These are phyloP conservation scores for Oryza meyeriana DNA, from an alignment of 176 grass and related monocot species.

Conservation along the genomic window DNA sequence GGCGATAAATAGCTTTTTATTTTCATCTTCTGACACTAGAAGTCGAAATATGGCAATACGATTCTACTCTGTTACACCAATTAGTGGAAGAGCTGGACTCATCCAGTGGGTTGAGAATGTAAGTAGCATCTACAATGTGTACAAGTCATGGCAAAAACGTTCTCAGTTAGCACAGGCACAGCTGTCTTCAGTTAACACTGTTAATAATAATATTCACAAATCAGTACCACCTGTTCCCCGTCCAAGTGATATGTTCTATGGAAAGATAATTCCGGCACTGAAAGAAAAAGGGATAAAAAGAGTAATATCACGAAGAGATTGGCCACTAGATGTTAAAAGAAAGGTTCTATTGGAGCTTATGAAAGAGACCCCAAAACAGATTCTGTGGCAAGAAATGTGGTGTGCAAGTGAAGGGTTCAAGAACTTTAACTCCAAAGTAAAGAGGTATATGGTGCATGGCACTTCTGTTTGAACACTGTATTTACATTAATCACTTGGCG, in stretches of 20 bases:
- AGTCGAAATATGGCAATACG: slow-evolving; percentile 64
- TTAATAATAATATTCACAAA: slow-evolving; percentile 57
- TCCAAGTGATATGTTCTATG: slow-evolving; percentile 98
- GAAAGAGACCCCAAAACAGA: slow-evolving; percentile 91
- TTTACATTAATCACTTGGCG: slow-evolving; percentile 15
- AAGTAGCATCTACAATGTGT: slow-evolving; percentile 95
- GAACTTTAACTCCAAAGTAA: slow-evolving; percentile 85
- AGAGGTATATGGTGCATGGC: slow-evolving; percentile 56
- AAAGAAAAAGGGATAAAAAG: slow-evolving; percentile 99
- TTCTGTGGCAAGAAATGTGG: slow-evolving; percentile 97
- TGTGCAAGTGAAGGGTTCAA: slow-evolving; percentile 94
- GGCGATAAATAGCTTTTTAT: slow-evolving; percentile 78
- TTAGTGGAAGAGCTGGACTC: slow-evolving; percentile 85
- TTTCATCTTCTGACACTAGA: slow-evolving; percentile 58
- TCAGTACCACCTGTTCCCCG: slow-evolving; percentile 74
- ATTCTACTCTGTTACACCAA: slow-evolving; percentile 95
- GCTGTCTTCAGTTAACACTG: slow-evolving; percentile 57
- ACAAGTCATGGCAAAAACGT: slow-evolving; percentile 91
- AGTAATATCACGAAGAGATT: slow-evolving; percentile 96
- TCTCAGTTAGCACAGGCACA: slow-evolving; percentile 73
- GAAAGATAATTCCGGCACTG: slow-evolving; percentile 97
- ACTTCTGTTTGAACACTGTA: slow-evolving; percentile 20
- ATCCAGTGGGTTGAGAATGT: slow-evolving; percentile 99
- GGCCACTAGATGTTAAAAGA: slow-evolving; percentile 94
- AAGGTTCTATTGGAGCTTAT: slow-evolving; percentile 94